Percentiles rank a stretch among this genome's conserved stretches.
Conservation (phyloP, 257 asterid species). For the Solanum habrochaites region DNA sequence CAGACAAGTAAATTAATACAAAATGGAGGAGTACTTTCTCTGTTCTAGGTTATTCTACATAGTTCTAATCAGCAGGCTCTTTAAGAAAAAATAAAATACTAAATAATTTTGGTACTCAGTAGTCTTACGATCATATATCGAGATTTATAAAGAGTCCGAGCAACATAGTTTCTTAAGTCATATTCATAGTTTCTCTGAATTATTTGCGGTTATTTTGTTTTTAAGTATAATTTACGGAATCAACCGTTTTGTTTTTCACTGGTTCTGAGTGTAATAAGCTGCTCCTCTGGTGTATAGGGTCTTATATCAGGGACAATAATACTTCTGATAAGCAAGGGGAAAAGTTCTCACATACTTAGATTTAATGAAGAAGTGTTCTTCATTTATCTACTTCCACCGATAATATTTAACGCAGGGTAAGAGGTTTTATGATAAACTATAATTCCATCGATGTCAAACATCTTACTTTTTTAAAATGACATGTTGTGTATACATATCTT, state of each 20-base stretch:
- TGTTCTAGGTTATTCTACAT: neutral
- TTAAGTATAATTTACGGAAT: neutral
- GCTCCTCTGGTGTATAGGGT: conserved; percentile 30
- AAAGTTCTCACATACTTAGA: conserved; percentile 68
- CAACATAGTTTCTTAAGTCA: neutral
- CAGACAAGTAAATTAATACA: neutral
- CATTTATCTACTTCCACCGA: conserved; percentile 86
- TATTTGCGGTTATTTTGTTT: neutral
- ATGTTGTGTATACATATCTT: neutral
- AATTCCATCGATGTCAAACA: neutral
- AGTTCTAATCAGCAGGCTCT: neutral
- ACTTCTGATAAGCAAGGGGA: conserved; percentile 66
- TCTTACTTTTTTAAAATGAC: neutral
- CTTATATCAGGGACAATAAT: conserved; percentile 47
- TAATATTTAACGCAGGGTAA: conserved; percentile 95
- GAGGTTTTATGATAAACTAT: neutral
- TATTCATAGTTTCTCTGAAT: neutral
- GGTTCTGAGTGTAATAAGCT: neutral
- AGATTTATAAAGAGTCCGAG: neutral
- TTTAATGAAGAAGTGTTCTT: conserved; percentile 87
- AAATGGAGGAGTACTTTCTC: neutral
- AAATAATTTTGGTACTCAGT: neutral
- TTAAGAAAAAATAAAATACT: neutral
- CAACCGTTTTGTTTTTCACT: neutral
- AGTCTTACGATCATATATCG: neutral